phyloP scores from a whole-genome alignment of 2,329 filamentous ascomycete genomes.

The Aspergillus spinulosporus region DNA sequence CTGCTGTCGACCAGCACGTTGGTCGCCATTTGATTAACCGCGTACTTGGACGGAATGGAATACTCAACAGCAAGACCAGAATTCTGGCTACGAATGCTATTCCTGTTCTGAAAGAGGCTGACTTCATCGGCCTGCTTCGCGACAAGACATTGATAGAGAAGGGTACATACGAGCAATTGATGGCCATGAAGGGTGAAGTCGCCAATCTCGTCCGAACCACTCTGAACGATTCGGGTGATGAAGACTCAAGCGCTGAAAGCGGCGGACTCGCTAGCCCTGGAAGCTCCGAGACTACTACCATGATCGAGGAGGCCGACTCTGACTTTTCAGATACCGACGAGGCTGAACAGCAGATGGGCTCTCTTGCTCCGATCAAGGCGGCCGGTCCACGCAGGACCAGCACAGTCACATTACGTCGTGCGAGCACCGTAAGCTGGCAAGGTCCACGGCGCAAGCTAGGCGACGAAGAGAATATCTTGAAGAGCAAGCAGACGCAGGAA shows the following conservation, averaged over 20 bases:
- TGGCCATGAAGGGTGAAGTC: constrained; percentile 92
- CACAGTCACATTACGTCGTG: constrained; percentile 78
- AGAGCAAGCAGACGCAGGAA: constrained; percentile 84
- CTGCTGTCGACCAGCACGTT: constrained; percentile 97
- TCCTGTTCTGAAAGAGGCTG: constrained; percentile 81
- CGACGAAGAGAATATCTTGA: constrained; percentile 73
- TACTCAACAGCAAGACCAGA: constrained; percentile 82
- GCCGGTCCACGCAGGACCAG: constrained; percentile 64
- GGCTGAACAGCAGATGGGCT: constrained; percentile 69
- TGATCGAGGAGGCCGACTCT: constrained; percentile 51
- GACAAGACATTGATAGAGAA: constrained; percentile 82
- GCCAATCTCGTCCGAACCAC: constrained; percentile 78
- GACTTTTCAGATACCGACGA: constrained; percentile 57
- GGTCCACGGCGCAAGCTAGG: constrained; percentile 79
- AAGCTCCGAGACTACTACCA: constrained; percentile 59
- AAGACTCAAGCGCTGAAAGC: constrained; percentile 52
- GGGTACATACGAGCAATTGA: constrained; percentile 85
- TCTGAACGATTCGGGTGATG: constrained; percentile 49
- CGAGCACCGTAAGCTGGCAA: constrained; percentile 86
- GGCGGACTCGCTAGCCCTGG: constrained; percentile 68
- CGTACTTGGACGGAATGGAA: constrained; percentile 80
- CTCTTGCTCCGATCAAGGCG: constrained; percentile 74
- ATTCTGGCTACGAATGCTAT: constrained; percentile 96
- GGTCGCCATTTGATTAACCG: constrained; percentile 93
- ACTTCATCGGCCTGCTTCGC: constrained; percentile 81